A percentile compares a stretch with the other conserved stretches of the same genome.
Evolutionary conservation across 108 stramenopile species (phyloP).

Genomic region (Craspedostauros australis): DNA sequence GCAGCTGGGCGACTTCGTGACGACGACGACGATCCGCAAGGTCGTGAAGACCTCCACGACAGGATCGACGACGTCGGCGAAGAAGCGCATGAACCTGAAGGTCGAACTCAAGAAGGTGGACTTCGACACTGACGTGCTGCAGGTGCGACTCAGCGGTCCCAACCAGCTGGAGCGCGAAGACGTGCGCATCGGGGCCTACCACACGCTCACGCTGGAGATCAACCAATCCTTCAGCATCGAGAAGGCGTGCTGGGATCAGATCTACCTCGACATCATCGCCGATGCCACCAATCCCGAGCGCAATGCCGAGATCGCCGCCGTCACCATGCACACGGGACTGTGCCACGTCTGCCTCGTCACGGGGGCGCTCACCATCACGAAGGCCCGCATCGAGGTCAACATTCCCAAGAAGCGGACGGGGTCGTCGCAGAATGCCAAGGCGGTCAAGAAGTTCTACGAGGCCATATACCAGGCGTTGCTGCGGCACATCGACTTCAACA

Average conservation of each 20-base stretch:
- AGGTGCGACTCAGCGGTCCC: conserved; percentile 80
- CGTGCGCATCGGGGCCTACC: conserved; percentile 92
- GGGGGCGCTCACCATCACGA: conserved; percentile 84
- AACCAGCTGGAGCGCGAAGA: conserved; percentile 70
- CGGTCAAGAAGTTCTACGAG: conserved; percentile 83
- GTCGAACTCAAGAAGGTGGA: conserved; percentile 89
- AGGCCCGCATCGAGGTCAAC: conserved; percentile 85
- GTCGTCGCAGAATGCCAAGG: conserved; percentile 75
- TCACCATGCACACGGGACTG: conserved; percentile 87
- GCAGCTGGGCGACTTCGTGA: conserved; percentile 71
- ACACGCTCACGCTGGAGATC: conserved; percentile 90
- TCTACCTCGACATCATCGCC: conserved; percentile 86
- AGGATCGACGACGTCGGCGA: conserved; percentile 80
- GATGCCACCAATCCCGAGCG: conserved; percentile 84
- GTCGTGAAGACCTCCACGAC: conserved; percentile 88
- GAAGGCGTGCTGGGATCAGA: conserved; percentile 93
- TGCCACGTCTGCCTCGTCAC: conserved; percentile 94
- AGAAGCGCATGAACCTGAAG: conserved; percentile 85
- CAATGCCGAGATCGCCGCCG: conserved; percentile 91
- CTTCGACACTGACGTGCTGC: conserved; percentile 82
- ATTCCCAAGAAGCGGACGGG: conserved; percentile 94
- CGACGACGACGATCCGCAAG: conserved; percentile 93
- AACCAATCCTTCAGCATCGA: conserved; percentile 85
- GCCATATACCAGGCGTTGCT: conserved; percentile 90
- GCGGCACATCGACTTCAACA: conserved; percentile 80